Conservation (phyloP, 2,329 filamentous ascomycete species). For the Stromatinia cepivora region DNA sequence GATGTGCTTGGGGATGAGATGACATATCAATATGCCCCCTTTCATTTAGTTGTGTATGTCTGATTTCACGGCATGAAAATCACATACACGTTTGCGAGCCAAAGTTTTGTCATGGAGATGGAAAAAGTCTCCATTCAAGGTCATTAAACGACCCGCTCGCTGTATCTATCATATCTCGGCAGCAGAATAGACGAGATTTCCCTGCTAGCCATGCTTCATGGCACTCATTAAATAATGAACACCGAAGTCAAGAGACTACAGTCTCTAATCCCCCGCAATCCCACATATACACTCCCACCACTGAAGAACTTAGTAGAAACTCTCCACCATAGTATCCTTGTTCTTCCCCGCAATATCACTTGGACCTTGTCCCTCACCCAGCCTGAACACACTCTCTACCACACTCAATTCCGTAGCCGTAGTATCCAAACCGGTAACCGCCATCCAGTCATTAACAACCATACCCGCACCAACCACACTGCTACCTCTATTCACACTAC, state of each 20-base stretch:
- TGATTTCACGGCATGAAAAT: neutral
- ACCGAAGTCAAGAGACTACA: neutral
- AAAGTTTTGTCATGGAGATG: neutral
- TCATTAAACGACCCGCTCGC: constrained; percentile 2
- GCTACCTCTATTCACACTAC: constrained; percentile 88
- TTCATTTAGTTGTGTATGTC: neutral
- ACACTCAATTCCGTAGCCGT: constrained; percentile 98
- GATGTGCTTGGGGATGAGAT: neutral
- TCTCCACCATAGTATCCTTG: constrained; percentile 99
- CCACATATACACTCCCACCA: constrained; percentile 13
- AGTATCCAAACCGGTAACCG: constrained; percentile 88
- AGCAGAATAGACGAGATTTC: neutral
- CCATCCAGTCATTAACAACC: constrained; percentile 98
- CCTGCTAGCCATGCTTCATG: neutral
- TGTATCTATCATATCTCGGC: constrained; percentile 2
- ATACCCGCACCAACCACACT: constrained; percentile 95
- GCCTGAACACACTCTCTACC: constrained; percentile 90
- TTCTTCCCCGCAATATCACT: constrained; percentile 77
- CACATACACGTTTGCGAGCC: neutral
- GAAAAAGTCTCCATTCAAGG: constrained; percentile 13
- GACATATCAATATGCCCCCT: neutral
- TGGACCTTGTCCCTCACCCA: constrained; percentile 82
- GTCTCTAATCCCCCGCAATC: neutral
- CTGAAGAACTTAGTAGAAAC: constrained; percentile 76
- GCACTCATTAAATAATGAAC: neutral